Evolutionary conservation across 2,329 filamentous ascomycete species (phyloP), one percentile per base, ranked within the genome.

Genomic region (Pseudocercospora fuligena): DNA sequence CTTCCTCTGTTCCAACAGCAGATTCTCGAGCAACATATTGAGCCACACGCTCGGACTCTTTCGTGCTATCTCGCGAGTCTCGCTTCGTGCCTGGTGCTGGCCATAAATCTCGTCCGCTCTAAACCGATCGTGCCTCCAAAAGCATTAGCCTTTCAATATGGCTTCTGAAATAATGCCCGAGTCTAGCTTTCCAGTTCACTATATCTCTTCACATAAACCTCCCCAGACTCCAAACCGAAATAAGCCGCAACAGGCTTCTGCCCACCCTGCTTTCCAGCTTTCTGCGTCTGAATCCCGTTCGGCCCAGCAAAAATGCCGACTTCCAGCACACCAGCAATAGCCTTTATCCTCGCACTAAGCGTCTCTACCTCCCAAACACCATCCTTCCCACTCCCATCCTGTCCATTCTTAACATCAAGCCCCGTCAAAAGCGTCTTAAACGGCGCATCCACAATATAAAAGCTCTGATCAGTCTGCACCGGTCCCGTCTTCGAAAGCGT

Each of bases 231-330:
- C 88, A 95, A 92, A 40, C 95, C 95, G 80, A 98, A 99, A 82
- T 98, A 99, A 25, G 93, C 94, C 29, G 93, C 93, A 12, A 97
- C 86, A 0, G 95, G 95, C 82, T 94, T 97, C 82, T 97, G 93
- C 0, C 92, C 93, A 57, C 91, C 90, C 57, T 88, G 81, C 62
- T 85, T 83, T 66, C 85, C 83, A 63, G 85, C 82, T 49, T 86
- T 87, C 66, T 80, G 77, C 36, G 88, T 87, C 78, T 96, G 85
- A 16, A 87, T 82, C 0, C 94, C 94, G 67, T 94, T 94, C 74
- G 89, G 77, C 3, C 94, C 94, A 49, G 89, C 88, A 82, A 99
- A 99, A 54, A 99, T 85, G 14, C 95, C 95, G 29, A 96, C 94
- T 77, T 97, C 95, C 61, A 97, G 84, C 8, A 99, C 92, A 59